Percentiles rank a stretch among this genome's conserved stretches.
Conservation (phyloP, 495 filamentous ascomycete species). For the Penicillium daleae region DNA sequence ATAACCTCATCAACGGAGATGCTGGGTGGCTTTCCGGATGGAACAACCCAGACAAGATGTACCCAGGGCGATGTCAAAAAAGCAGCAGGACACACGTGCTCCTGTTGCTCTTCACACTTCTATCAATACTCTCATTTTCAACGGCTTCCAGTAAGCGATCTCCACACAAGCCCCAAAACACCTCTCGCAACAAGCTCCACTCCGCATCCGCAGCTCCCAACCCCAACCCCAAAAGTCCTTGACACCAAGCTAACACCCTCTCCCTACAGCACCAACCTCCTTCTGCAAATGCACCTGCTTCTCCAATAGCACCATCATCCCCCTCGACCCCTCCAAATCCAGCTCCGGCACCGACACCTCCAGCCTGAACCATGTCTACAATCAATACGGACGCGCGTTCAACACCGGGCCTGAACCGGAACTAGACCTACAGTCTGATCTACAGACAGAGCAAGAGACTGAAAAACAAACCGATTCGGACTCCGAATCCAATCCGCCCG, state of each 20-base stretch:
- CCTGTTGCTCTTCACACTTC: constrained; percentile 28
- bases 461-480: constrained; percentile 8
- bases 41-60: constrained; percentile 19
- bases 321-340: constrained; percentile 39
- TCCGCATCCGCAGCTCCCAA: neutral
- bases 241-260: constrained; percentile 18
- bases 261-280: constrained; percentile 60
- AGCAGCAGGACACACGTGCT: constrained; percentile 18
- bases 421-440: constrained; percentile 1
- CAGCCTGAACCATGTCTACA: constrained; percentile 29
- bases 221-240: neutral
- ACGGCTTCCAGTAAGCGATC: constrained; percentile 38
- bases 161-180: neutral
- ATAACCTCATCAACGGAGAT: constrained; percentile 21
- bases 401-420: constrained; percentile 9
- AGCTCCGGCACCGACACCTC: constrained; percentile 22
- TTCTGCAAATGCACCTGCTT: constrained; percentile 99
- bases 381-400: constrained; percentile 29
- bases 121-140: constrained; percentile 32
- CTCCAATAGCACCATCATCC: constrained; percentile 88
- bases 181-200: neutral
- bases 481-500: neutral
- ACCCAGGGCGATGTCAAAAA: neutral
- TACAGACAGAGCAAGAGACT: neutral
- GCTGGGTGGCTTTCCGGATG: neutral